phyloP scores from a whole-genome alignment of 106 monocot species.

The Platanthera zijinensis region DNA sequence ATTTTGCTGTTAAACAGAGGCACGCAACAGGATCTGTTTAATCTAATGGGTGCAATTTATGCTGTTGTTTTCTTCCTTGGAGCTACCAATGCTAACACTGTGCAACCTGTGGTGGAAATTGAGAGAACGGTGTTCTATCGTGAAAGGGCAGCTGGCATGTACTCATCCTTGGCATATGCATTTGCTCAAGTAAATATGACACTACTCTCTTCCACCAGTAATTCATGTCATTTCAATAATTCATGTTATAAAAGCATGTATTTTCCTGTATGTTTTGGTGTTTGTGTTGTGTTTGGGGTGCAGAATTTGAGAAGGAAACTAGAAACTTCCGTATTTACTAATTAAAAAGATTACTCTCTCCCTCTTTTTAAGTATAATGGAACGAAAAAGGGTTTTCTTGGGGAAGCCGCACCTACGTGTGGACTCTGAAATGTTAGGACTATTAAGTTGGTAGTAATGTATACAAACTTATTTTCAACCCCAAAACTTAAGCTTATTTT shows the following conservation, averaged over 20 bases:
- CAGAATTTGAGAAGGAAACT: too few relatives aligned
- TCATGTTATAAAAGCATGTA: too few relatives aligned
- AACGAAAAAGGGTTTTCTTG: background rate
- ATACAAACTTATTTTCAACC: too few relatives aligned
- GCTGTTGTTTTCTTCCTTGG: conserved; percentile 66
- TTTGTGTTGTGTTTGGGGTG: too few relatives aligned
- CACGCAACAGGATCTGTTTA: conserved; percentile 62
- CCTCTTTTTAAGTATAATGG: background rate
- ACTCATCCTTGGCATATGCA: conserved; percentile 75
- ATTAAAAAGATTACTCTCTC: too few relatives aligned
- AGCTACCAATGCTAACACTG: conserved; percentile 39
- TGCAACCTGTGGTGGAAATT: conserved; percentile 63
- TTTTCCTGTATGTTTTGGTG: too few relatives aligned
- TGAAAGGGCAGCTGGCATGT: conserved; percentile 94
- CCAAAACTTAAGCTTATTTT: too few relatives aligned
- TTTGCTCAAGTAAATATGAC: conserved; percentile 67
- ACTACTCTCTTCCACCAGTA: background rate
- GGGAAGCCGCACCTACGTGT: too few relatives aligned
- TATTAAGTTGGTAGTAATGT: too few relatives aligned
- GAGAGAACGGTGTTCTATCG: conserved; percentile 92
- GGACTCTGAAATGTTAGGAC: too few relatives aligned
- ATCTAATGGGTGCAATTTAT: conserved; percentile 68
- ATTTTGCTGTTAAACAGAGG: conserved; percentile 30
- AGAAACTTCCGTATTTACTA: too few relatives aligned
- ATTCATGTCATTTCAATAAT: background rate